Base-by-base conservation (phyloP, 805 yeast genomes). In the Cephaloascus albidus region DNA sequence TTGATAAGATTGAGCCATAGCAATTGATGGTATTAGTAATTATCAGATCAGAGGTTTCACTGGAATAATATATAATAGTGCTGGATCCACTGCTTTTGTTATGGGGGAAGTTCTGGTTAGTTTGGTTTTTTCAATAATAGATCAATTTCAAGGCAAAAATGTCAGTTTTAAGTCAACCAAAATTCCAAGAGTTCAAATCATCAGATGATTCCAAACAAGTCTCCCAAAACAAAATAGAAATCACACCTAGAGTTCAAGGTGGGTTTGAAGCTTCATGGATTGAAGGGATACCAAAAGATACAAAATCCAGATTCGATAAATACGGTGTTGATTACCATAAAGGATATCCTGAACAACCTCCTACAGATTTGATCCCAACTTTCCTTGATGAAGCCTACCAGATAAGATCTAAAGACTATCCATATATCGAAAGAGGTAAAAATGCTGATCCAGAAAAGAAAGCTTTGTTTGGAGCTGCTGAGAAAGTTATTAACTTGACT, bases 341-440 rank as follows among this genome's bases (percentile, higher is more conserved):
- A 18, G 72, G 72, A 17, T 67, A 67, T 43, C 72, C 73, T 14
- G 51, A 49, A 16, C 51, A 63, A 42, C 70, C 72, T 5, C 51
- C 51, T 20, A 47, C 44, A 39, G 44, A 53, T 2, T 43, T 53
- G 35, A 52, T 65, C 33, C 70, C 72, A 3, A 50, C 54, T 18
- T 68, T 50, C 45, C 45, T 65, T 10, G 72, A 68, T 41, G 70
- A 68, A 39, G 71, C 69, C 6, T 45, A 40, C 23, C 57, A 50
- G 6, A 59, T 63, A 32, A 60, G 71, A 45, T 52, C 57, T 39
- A 54, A 58, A 43, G 62, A 53, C 30, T 50, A 47, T 34, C 58
- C 57, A 19, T 68, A 59, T 42, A 43, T 55, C 37, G 66, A 58
- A 41, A 51, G 65, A 38, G 68, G 62, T 32, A 46, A 44, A 40